These are phyloP conservation scores for Colletotrichum lindemuthianum DNA, from an alignment of 2,329 filamentous ascomycete species.

Conservation along the genomic window DNA sequence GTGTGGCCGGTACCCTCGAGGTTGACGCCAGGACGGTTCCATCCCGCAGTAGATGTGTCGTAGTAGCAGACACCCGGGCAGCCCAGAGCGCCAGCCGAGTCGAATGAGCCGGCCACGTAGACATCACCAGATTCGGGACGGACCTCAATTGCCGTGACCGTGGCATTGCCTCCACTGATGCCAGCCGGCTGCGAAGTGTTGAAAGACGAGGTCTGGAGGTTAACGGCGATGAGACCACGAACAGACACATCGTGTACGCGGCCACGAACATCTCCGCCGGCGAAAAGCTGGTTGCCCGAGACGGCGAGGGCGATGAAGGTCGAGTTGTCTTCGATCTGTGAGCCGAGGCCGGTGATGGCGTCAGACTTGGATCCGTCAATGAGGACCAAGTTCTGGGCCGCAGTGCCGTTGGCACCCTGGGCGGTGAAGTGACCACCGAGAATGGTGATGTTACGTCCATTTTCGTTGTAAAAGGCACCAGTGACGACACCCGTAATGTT, in stretches of 20 bases:
- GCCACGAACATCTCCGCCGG: constrained; percentile 83
- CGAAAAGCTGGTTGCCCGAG: constrained; percentile 76
- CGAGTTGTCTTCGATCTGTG: constrained; percentile 75
- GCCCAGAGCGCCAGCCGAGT: constrained; percentile 81
- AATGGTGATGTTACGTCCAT: constrained; percentile 82
- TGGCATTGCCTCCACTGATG: constrained; percentile 74
- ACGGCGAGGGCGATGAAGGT: constrained; percentile 79
- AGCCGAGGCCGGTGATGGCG: constrained; percentile 74
- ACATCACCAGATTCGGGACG: constrained; percentile 78
- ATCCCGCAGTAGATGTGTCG: constrained; percentile 75
- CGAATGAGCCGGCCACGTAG: constrained; percentile 87
- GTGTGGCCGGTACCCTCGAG: constrained; percentile 76
- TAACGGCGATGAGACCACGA: constrained; percentile 82
- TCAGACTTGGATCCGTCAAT: constrained; percentile 79
- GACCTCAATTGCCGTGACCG: constrained; percentile 80
- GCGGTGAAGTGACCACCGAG: constrained; percentile 88
- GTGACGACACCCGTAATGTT: constrained; percentile 76
- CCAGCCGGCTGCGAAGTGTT: constrained; percentile 75
- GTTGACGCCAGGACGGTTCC: constrained; percentile 80
- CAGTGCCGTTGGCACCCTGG: constrained; percentile 72
- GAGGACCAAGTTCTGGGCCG: constrained; percentile 82
- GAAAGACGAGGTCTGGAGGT: constrained; percentile 74
- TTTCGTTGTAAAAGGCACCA: constrained; percentile 79
- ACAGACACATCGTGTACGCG: constrained; percentile 70
- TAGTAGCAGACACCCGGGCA: constrained; percentile 88